Evolutionary conservation across 257 asterid species (phyloP).

Genomic region (Thymus quinquecostatus): DNA sequence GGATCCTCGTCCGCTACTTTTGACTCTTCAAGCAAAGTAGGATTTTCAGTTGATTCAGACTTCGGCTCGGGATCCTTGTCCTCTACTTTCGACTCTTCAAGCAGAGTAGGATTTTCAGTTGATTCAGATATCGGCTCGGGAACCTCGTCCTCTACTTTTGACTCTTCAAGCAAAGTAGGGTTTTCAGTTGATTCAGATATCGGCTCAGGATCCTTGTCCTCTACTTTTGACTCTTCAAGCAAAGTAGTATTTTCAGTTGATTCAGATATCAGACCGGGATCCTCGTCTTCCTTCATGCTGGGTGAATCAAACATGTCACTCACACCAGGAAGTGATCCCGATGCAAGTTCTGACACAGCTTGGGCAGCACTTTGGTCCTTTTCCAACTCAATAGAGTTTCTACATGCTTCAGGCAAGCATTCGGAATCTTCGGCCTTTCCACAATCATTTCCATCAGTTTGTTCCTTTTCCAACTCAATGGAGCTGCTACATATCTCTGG

Average conservation of each 20-base stretch:
- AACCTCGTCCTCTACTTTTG: conserved; percentile 5
- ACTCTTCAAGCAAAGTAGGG: too few species aligned
- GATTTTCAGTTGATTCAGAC: conserved; percentile 28
- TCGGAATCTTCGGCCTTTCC: conserved; percentile 37
- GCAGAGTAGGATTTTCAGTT: conserved; percentile 19
- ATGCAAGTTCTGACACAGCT: conserved; percentile 18
- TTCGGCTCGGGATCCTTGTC: conserved; percentile 26
- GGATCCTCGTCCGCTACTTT: too few species aligned
- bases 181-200: too few species aligned
- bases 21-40: not conserved
- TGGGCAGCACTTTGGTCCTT: conserved; percentile 28
- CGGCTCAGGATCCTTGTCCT: too few species aligned
- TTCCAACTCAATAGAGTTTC: conserved; percentile 32
- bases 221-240: too few species aligned
- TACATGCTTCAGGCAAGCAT: conserved; percentile 25
- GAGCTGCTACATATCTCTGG: not conserved
- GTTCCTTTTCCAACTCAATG: too few species aligned
- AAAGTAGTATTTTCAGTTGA: not conserved
- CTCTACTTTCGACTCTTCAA: not conserved
- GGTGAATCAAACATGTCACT: conserved; percentile 30
- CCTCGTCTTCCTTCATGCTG: conserved; percentile 22
- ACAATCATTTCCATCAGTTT: conserved; percentile 17
- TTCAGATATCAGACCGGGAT: not conserved
- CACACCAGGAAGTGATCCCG: conserved; percentile 27
- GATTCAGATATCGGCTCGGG: conserved; percentile 29